These are phyloP conservation scores for Cantharellus anzutake DNA, from an alignment of 768 basidiomycete species.

Conservation along the genomic window DNA sequence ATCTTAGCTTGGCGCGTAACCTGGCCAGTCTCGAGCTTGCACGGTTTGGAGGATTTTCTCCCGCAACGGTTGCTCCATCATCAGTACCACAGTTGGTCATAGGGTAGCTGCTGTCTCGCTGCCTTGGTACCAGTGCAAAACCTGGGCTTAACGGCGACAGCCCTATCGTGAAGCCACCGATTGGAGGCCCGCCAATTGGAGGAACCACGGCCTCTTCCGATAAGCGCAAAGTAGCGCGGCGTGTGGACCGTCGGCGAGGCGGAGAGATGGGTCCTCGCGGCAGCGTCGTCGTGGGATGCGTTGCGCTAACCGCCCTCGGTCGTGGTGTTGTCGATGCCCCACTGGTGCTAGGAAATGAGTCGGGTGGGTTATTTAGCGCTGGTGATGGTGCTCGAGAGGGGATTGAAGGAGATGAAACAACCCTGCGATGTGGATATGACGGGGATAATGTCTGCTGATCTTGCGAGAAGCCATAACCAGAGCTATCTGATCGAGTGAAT, in stretches of 20 bases:
- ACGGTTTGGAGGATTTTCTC: too few relatives aligned
- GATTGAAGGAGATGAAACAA: too few relatives aligned
- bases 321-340: not conserved
- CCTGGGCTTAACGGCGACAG: slow-evolving; percentile 59
- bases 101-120: not conserved
- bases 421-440: too few relatives aligned
- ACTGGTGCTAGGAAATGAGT: not conserved
- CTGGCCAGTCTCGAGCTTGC: too few relatives aligned
- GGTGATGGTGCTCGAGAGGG: not conserved
- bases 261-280: too few relatives aligned
- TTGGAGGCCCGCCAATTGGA: slow-evolving; percentile 1
- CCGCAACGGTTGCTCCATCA: too few relatives aligned
- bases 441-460: too few relatives aligned
- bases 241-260: not conserved
- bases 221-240: not conserved
- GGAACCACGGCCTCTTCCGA: not conserved
- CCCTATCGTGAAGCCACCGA: slow-evolving; percentile 50
- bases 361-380: not conserved
- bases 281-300: not conserved
- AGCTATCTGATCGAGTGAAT: too few relatives aligned
- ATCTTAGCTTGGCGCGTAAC: too few relatives aligned
- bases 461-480: too few relatives aligned
- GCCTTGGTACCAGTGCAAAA: slow-evolving; percentile 40
- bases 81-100: too few relatives aligned
- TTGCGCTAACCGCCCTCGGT: not conserved